Evolutionary conservation across 2,329 filamentous ascomycete genomes (phyloP).

Genomic region (Pestalotiopsis fici): DNA sequence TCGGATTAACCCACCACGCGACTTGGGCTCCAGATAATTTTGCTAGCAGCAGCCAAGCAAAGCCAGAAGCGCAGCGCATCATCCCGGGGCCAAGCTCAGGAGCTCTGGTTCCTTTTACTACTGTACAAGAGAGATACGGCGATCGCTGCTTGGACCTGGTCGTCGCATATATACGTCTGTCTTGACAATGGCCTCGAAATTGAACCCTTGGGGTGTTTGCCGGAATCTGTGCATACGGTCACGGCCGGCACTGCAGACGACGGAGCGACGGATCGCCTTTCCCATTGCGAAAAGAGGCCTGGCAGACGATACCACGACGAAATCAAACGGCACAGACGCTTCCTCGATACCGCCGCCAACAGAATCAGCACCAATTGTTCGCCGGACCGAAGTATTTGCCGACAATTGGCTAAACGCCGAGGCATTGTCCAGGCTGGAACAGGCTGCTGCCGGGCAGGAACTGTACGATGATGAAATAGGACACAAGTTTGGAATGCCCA

Average conservation of each 20-base stretch:
- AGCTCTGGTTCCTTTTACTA: background rate
- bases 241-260: constrained; percentile 15
- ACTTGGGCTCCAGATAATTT: constrained; percentile 11
- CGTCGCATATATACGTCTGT: background rate
- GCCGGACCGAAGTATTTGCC: constrained; percentile 22
- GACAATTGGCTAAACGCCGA: constrained; percentile 29
- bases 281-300: constrained; percentile 22
- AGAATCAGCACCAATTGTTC: constrained; percentile 11
- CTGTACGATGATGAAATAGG: constrained; percentile 45
- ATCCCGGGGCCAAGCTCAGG: constrained; percentile 1
- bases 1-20: constrained; percentile 11
- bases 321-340: constrained; percentile 3
- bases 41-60: background rate
- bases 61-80: background rate
- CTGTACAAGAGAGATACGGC: background rate
- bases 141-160: background rate
- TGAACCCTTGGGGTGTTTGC: constrained; percentile 27
- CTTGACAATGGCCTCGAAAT: constrained; percentile 29
- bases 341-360: constrained; percentile 10
- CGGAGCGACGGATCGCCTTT: constrained; percentile 12
- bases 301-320: constrained; percentile 17
- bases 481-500: constrained; percentile 78
- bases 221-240: constrained; percentile 29
- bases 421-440: constrained; percentile 27
- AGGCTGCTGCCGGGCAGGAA: constrained; percentile 25